Evolutionary conservation across 345 rosid genomes (phyloP).

Genomic region (Cardamine resedifolia): DNA sequence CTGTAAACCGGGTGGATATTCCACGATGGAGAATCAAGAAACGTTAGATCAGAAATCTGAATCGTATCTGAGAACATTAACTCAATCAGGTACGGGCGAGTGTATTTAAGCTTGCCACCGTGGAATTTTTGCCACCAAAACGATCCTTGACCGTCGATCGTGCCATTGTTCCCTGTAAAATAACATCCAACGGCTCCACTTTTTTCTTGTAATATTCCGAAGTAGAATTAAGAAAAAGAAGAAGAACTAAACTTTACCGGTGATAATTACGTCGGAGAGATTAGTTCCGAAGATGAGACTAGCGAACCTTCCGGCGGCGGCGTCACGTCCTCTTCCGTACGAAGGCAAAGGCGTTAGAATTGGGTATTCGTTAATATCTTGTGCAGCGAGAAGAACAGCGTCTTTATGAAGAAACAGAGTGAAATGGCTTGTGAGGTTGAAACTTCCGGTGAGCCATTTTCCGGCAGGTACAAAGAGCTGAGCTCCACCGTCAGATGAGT

Average conservation of each 20-base stretch:
- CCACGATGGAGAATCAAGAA: slow-evolving; percentile 89
- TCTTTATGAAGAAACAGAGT: slow-evolving; percentile 83
- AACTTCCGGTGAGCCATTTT: slow-evolving; percentile 88
- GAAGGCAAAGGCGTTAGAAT: slow-evolving; percentile 76
- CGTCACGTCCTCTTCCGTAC: slow-evolving; percentile 92
- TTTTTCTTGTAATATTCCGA: background rate
- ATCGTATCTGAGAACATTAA: slow-evolving; percentile 62
- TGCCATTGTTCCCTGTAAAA: slow-evolving; percentile 69
- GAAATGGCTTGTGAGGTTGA: slow-evolving; percentile 77
- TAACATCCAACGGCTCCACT: slow-evolving; percentile 24
- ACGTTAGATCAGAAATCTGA: slow-evolving; percentile 83
- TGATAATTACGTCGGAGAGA: slow-evolving; percentile 79
- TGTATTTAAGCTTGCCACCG: slow-evolving; percentile 71
- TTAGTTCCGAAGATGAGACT: slow-evolving; percentile 86
- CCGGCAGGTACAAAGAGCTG: slow-evolving; percentile 81
- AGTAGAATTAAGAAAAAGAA: background rate
- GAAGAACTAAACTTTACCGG: slow-evolving; percentile 47
- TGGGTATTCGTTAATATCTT: slow-evolving; percentile 74
- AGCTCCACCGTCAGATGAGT: slow-evolving; percentile 61
- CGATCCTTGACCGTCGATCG: slow-evolving; percentile 89
- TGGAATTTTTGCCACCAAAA: slow-evolving; percentile 93
- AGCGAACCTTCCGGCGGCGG: slow-evolving; percentile 74
- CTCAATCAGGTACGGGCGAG: slow-evolving; percentile 86
- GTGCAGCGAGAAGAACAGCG: slow-evolving; percentile 81
- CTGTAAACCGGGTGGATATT: slow-evolving; percentile 90